Evolutionary conservation across 1,284 basidiomycete species (phyloP), one percentile per base, ranked within the genome.

Genomic region (Apiotrichum brassicae): DNA sequence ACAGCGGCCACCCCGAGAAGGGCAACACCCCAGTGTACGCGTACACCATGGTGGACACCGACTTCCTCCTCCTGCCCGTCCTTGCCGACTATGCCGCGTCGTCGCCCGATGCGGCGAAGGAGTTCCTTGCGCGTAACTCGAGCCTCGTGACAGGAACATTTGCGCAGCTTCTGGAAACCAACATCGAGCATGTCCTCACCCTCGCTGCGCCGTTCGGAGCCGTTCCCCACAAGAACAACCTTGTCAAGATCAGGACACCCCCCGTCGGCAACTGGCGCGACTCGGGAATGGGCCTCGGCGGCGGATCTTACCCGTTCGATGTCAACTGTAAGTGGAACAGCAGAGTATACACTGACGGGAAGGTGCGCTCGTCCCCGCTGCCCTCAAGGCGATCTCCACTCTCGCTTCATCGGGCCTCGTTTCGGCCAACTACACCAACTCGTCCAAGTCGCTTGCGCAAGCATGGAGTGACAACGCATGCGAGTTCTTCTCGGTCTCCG

Each of bases 191-290:
- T 47, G 61, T 71, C 7, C 48, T 72, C 43, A 61, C 63, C 40
- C 59, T 63, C 26, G 57, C 76, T 1, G 54, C 42, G 3, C 67
- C 76, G 3, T 77, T 77, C 55, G 66, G 68, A 1, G 56, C 58
- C 13, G 57, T 65, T 20, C 66, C 73, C 0, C 67, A 69, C 46
- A 51, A 68, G 18, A 28, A 39, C 6, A 71, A 75, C 38, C 63
- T 73, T 26, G 68, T 76, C 23, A 57, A 66, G 22, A 66, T 70
- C 6, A 67, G 73, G 1, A 55, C 71, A 33, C 60, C 63, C 6
- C 43, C 53, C 4, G 71, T 75, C 1, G 78, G 79, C 0, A 76
- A 79, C 56, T 80, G 79, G 78, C 63, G 79, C 37, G 79, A 80
- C 59, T 77, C 76, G 23, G 74, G 75, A 49, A 58, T 74, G 39